Base-by-base conservation (phyloP, 2,329 filamentous ascomycete species). In the Aspergillus arachidicola region DNA sequence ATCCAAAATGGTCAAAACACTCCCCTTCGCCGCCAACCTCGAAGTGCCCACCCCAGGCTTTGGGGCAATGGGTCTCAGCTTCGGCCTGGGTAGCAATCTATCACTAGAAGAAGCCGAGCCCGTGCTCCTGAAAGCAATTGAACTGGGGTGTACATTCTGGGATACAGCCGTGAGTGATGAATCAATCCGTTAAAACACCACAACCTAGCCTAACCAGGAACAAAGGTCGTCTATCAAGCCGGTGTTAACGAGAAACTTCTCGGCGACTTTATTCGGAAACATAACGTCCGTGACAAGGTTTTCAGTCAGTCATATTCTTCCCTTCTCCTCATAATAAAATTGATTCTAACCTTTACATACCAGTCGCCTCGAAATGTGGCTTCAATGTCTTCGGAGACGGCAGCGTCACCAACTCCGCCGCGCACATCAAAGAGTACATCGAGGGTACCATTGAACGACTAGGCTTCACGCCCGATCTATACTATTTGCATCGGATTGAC, bases 211-310 rank as follows among this genome's bases (percentile, higher is more conserved):
- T 65, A 30, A 61, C n/a, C 36, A 4, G 5, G 10, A 6, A 1
- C 2, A 50, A 19, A 82, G 80, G 81, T 84, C 26, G 75, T 79
- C 4, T 84, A 84, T 62, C 69, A 75, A 68, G 76, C 78, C 1
- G 82, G 82, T 41, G 76, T 82, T 14, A 84, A 85, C 56, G 83
- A 84, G 60, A 83, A 82, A 69, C 76, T 84, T 0, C 71, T 84
- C 0, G 83, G 82, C 4, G 81, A 83, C 36, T 84, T 84, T 63
- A 83, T 84, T 64, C 70, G 78, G 28, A 84, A 84, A 67, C 81
- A 84, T 70, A 81, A 84, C 56, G 73, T 81, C 11, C 80, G 83
- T 1, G 81, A 84, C 60, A 83, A 84, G 65, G 45, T 84, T 19
- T 84, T 84, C 64, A 70, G 81, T 82, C 63, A 58, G 79, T 72